phyloP scores from a whole-genome alignment of 1,284 basidiomycete genomes.

The Exobasidium rhododendri region DNA sequence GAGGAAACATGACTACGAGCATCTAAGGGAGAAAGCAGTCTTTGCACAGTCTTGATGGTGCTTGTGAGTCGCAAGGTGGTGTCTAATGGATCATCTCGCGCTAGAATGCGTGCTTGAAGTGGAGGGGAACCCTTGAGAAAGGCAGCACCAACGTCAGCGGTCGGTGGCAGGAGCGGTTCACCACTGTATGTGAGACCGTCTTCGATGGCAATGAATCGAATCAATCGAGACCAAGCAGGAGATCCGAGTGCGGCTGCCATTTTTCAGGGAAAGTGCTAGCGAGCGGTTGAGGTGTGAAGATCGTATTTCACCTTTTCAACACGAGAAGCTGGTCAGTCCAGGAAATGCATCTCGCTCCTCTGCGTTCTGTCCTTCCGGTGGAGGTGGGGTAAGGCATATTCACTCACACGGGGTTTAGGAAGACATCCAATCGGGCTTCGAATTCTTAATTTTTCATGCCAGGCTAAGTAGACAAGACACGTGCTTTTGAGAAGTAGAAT shows the following conservation, averaged over 20 bases:
- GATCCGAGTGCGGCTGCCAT: neutral
- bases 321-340: neutral
- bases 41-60: conserved; percentile 24
- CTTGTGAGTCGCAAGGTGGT: neutral
- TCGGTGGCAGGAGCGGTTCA: conserved; percentile 26
- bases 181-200: conserved; percentile 33
- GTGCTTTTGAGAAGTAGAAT: too few species aligned
- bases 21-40: conserved; percentile 27
- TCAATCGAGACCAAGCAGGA: conserved; percentile 31
- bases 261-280: neutral
- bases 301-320: too few species aligned
- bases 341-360: neutral
- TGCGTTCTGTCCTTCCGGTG: neutral
- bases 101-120: conserved; percentile 23
- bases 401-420: too few species aligned
- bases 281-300: too few species aligned
- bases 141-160: conserved; percentile 28
- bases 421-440: too few species aligned
- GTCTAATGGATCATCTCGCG: conserved; percentile 14
- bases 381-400: too few species aligned
- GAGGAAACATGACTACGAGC: conserved; percentile 10
- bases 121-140: conserved; percentile 19
- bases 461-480: too few species aligned
- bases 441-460: too few species aligned
- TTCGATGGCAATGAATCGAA: conserved; percentile 41